Evolutionary conservation across 768 basidiomycete species (phyloP), one percentile per base, ranked within the genome.

Genomic region (Termitomyces sp.): DNA sequence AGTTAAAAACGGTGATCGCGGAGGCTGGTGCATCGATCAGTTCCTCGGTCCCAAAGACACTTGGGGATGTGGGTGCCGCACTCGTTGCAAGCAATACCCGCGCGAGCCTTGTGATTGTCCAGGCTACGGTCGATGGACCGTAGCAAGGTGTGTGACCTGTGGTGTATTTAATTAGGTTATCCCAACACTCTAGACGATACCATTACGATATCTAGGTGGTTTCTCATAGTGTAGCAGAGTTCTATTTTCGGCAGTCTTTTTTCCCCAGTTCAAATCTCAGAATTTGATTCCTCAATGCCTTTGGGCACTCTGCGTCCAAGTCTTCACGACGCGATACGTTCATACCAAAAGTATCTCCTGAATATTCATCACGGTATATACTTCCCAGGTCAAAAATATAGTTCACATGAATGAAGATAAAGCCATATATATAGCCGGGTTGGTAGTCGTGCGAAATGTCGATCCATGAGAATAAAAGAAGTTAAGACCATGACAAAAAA

Each of bases 51-150:
- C 69, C 84, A 10, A 87, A 86, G 73, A 89, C 89, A 0, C 65
- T 92, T 2, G 92, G 92, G 1, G 87, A 91, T 67, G 82, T 88
- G 1, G 89, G 85, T 27, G 83, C 87, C 6, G 86, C 84, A 16
- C 67, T 92, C 50, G 82, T 90, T 0, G 79, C 82, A 2, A 74
- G 76, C 24, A 82, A 77, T 56, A 70, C 75, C 4, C 67, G 72
- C 41, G 79, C 79, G 3, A 82, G 79, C 59, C 68, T 87, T 55
- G 65, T 87, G 10, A 76, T 88, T 10, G 57, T 85, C 55, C 87
- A 88, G 41, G 59, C 61, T 47, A 55, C 44, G 18, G n/a, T 14
- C 13, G 18, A 39, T 31, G 22, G 20, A 9, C 31, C 26, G 13
- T 55, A 34, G n/a, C 12, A 8, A 10, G n/a, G 1, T 13, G 10